phyloP scores from a whole-genome alignment of 192 early-diverging fungal species.

The Backusella macrospora region DNA sequence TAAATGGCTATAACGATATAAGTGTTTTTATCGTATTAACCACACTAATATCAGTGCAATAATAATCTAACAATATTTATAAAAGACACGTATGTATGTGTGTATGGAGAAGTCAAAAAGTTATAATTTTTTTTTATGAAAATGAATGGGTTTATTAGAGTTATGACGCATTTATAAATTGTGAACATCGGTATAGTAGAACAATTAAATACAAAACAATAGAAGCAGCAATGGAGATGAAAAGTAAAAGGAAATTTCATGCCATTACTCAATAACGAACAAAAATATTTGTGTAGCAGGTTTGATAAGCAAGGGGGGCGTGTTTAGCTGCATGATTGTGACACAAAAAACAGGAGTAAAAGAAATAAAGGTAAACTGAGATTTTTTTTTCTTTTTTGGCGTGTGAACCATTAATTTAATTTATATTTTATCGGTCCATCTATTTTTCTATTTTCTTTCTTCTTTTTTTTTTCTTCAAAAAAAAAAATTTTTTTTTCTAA shows the following conservation, averaged over 20 bases:
- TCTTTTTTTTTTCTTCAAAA: constrained; percentile 9
- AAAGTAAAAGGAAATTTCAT: background rate
- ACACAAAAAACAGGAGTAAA: constrained; percentile 10
- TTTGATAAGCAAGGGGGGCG: background rate
- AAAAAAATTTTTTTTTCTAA: constrained; percentile 9
- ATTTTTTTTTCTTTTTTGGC: background rate
- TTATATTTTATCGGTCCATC: background rate
- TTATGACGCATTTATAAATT: background rate
- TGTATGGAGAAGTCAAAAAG: background rate
- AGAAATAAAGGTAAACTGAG: background rate
- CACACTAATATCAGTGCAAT: background rate
- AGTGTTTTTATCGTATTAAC: background rate
- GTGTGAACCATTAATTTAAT: constrained; percentile 3
- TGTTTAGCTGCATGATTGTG: background rate
- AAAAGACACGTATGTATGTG: background rate
- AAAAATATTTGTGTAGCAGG: background rate
- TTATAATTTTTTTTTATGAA: background rate
- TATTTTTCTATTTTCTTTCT: background rate
- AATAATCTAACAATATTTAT: background rate
- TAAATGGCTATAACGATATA: background rate
- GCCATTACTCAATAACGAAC: background rate
- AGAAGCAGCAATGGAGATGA: background rate
- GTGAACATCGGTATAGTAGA: background rate
- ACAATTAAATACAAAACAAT: background rate
- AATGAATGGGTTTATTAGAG: background rate